Evolutionary conservation across 768 basidiomycete genomes (phyloP).

Genomic region (Pleurotus eryngii): DNA sequence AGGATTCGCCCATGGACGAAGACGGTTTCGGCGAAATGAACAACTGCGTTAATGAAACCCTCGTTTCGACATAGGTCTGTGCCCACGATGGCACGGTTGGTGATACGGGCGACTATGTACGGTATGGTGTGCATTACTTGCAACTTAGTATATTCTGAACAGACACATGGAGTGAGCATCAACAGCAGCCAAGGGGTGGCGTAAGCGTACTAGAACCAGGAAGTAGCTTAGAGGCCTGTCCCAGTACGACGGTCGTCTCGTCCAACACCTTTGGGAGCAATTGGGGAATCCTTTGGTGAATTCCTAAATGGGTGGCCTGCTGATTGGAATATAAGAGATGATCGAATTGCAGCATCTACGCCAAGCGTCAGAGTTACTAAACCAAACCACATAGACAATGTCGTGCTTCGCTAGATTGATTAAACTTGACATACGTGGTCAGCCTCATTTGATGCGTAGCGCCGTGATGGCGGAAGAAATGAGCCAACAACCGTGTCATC

Average conservation of each 20-base stretch:
- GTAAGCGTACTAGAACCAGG: slow-evolving; percentile 2
- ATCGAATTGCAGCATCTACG: slow-evolving; percentile 6
- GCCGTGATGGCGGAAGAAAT: neutral
- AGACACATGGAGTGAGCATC: neutral
- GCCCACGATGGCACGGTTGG: slow-evolving; percentile 18
- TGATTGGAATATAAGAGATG: neutral
- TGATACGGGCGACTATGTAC: slow-evolving; percentile 13
- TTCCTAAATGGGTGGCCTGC: slow-evolving; percentile 1
- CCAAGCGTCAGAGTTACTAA: slow-evolving; percentile 8
- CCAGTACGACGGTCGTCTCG: slow-evolving; percentile 11
- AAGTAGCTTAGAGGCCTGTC: neutral
- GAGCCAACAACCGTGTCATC: neutral
- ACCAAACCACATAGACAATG: no score
- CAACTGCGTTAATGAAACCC: slow-evolving; percentile 12
- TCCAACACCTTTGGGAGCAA: slow-evolving; percentile 14
- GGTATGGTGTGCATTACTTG: slow-evolving; percentile 13
- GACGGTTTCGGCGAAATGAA: slow-evolving; percentile 12
- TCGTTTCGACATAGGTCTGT: slow-evolving; percentile 15
- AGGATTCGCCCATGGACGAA: slow-evolving; percentile 9
- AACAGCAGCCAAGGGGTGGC: neutral
- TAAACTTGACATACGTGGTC: neutral
- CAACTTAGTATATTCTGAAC: slow-evolving; percentile 6
- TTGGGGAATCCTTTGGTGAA: slow-evolving; percentile 11
- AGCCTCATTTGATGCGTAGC: neutral
- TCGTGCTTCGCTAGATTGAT: neutral